These are phyloP conservation scores for Hanseniaspora valbyensis DNA, from an alignment of 805 yeast genomes.

Conservation along the genomic window DNA sequence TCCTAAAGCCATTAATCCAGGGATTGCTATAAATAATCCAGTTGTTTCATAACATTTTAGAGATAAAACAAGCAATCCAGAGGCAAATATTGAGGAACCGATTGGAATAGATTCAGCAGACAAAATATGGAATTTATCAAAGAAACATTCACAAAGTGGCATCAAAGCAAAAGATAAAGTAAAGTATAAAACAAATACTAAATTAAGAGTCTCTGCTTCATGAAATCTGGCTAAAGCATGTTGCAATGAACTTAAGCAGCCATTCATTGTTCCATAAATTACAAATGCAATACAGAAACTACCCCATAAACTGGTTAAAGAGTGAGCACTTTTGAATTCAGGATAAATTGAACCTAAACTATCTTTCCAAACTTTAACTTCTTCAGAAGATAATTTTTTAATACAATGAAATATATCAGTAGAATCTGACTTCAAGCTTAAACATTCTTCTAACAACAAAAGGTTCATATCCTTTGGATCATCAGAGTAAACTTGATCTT, in stretches of 20 bases:
- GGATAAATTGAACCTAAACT: not conserved
- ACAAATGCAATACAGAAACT: constrained; percentile 1
- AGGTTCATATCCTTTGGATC: not conserved
- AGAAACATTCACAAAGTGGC: not conserved
- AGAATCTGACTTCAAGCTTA: not conserved
- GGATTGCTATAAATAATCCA: not conserved
- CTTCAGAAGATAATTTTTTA: not conserved
- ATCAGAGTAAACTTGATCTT: not conserved
- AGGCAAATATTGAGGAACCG: not conserved
- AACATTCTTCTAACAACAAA: not conserved
- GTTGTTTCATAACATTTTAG: not conserved
- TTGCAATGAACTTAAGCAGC: not conserved
- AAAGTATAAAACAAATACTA: not conserved
- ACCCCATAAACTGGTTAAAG: not conserved
- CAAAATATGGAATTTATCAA: not conserved
- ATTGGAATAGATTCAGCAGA: not conserved
- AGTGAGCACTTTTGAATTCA: not conserved
- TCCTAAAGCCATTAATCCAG: not conserved
- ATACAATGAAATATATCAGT: not conserved
- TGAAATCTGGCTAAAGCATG: not conserved
- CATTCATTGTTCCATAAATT: constrained; percentile 8
- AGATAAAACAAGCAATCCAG: not conserved
- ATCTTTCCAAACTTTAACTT: not conserved
- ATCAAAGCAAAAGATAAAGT: not conserved
- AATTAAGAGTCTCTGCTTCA: not conserved